These are phyloP conservation scores for Pythium rishiriense DNA, from an alignment of 352 stramenopile species.

Conservation along the genomic window DNA sequence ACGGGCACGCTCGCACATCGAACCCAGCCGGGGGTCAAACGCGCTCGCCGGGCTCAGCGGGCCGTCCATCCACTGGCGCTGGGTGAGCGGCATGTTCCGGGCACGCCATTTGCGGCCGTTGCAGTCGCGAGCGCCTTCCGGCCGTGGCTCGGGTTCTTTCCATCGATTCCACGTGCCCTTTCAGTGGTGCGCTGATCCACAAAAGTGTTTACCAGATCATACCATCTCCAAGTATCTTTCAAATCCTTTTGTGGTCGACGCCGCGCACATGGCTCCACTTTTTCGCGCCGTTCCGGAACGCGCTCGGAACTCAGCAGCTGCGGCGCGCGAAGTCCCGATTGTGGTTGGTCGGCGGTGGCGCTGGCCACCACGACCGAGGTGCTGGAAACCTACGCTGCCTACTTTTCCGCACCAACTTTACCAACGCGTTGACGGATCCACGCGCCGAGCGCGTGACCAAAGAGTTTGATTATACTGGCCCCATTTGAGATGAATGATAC, in stretches of 20 bases:
- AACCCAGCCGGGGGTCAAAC: not conserved
- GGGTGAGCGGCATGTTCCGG: not conserved
- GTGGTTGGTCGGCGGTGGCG: no score
- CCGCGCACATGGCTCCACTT: not conserved
- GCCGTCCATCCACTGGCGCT: not conserved
- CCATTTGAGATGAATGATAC: no score
- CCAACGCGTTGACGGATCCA: not conserved
- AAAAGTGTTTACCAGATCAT: constrained; percentile 2
- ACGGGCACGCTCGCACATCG: not conserved
- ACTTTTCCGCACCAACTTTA: not conserved
- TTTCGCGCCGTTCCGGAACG: not conserved
- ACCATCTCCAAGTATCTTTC: not conserved
- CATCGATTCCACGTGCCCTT: not conserved
- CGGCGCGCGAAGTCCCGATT: not conserved
- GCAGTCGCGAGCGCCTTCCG: constrained; percentile 3
- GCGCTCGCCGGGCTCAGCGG: not conserved
- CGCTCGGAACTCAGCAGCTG: not conserved
- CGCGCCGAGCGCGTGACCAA: no score
- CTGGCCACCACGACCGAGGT: no score
- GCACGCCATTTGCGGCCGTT: not conserved
- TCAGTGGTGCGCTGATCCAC: not conserved
- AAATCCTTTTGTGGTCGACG: not conserved
- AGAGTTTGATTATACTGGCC: no score
- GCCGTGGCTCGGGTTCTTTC: not conserved
- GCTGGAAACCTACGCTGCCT: no score